These are phyloP conservation scores for Penicillium steckii DNA, from an alignment of 495 filamentous ascomycete genomes.

Conservation along the genomic window DNA sequence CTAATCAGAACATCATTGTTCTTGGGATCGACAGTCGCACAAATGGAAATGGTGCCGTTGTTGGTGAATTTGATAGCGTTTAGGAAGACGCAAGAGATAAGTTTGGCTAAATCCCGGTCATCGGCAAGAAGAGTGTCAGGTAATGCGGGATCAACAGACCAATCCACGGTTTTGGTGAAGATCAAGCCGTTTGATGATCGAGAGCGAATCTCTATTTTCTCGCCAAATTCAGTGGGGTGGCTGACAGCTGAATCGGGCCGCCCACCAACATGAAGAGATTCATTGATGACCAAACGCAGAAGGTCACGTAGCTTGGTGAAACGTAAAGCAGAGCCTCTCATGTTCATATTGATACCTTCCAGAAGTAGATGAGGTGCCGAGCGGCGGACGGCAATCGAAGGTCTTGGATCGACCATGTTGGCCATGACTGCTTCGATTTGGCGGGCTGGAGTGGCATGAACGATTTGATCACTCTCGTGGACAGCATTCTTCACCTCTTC, in stretches of 20 bases:
- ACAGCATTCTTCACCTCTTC: conserved; percentile 49
- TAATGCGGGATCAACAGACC: conserved; percentile 63
- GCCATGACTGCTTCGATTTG: conserved; percentile 45
- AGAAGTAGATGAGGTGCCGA: conserved; percentile 41
- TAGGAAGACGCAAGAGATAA: conserved; percentile 70
- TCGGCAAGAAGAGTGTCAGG: conserved; percentile 69
- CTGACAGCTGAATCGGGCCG: conserved; percentile 68
- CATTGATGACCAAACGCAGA: conserved; percentile 65
- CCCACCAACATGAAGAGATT: conserved; percentile 68
- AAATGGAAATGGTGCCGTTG: conserved; percentile 61
- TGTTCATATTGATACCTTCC: conserved; percentile 47
- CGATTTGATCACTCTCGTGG: conserved; percentile 49
- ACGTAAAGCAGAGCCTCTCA: conserved; percentile 44
- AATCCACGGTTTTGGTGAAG: conserved; percentile 61
- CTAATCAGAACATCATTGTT: conserved; percentile 58
- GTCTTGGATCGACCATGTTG: conserved; percentile 40
- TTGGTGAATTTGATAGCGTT: conserved; percentile 84
- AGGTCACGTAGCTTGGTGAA: conserved; percentile 64
- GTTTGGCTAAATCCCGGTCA: conserved; percentile 69
- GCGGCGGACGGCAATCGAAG: conserved; percentile 40
- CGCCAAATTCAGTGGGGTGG: conserved; percentile 59
- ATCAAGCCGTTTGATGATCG: conserved; percentile 57
- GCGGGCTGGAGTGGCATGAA: conserved; percentile 38
- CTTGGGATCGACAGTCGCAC: conserved; percentile 49
- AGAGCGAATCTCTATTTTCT: conserved; percentile 64